phyloP scores from a whole-genome alignment of 2,329 filamentous ascomycete species.

The Ascochyta fabae region DNA sequence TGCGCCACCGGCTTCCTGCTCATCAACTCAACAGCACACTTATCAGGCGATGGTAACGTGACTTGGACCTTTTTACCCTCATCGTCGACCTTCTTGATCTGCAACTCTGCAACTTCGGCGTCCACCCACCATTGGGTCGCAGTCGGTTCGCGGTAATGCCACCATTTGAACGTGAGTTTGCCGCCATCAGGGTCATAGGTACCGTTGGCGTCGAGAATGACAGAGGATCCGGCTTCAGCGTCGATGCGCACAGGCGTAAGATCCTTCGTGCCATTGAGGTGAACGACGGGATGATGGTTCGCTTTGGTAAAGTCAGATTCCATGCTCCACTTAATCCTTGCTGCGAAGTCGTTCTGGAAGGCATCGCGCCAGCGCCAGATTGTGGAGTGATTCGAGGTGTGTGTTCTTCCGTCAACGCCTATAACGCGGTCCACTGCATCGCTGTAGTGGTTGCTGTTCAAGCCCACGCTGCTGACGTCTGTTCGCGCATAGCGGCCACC shows the following conservation, averaged over 20 bases:
- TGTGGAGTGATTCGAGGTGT: slow-evolving; percentile 56
- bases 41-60: slow-evolving; percentile 52
- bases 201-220: slow-evolving; percentile 55
- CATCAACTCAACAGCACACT: slow-evolving; percentile 49
- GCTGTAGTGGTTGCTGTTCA: slow-evolving; percentile 47
- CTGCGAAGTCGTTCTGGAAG: slow-evolving; percentile 60
- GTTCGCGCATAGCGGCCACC: slow-evolving; percentile 55
- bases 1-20: slow-evolving; percentile 46
- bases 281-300: slow-evolving; percentile 58
- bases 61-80: slow-evolving; percentile 45
- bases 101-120: slow-evolving; percentile 51
- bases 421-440: slow-evolving; percentile 49
- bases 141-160: slow-evolving; percentile 55
- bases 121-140: slow-evolving; percentile 54
- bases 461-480: slow-evolving; percentile 42
- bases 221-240: slow-evolving; percentile 49
- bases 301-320: slow-evolving; percentile 42
- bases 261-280: slow-evolving; percentile 52
- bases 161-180: slow-evolving; percentile 57
- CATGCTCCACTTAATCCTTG: slow-evolving; percentile 57
- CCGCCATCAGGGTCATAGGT: slow-evolving; percentile 58
- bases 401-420: slow-evolving; percentile 41
- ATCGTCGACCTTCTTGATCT: slow-evolving; percentile 38
- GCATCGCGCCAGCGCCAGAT: slow-evolving; percentile 63
- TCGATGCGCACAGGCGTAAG: slow-evolving; percentile 50